phyloP scores from a whole-genome alignment of 2,329 filamentous ascomycete genomes.

The Apiospora pterosperma region DNA sequence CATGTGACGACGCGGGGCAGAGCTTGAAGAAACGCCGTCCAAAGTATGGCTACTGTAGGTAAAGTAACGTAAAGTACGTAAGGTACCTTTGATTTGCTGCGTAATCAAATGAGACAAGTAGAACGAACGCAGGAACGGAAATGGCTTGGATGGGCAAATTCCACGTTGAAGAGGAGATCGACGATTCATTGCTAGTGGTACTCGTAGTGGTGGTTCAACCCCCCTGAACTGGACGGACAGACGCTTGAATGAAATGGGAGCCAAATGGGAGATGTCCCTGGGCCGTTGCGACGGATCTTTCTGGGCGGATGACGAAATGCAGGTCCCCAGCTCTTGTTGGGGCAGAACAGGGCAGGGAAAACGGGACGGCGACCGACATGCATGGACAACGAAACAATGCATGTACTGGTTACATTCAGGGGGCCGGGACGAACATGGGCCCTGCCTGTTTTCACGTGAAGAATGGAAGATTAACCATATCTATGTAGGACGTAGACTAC shows the following conservation, averaged over 20 bases:
- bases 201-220: too few species aligned
- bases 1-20: conserved; percentile 1
- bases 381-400: neutral
- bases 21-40: conserved; percentile 1
- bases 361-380: neutral
- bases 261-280: neutral
- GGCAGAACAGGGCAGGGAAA: neutral
- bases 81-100: neutral
- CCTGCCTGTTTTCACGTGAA: conserved; percentile 1
- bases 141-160: neutral
- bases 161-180: neutral
- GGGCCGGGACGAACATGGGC: neutral
- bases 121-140: too few species aligned
- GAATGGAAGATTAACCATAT: too few species aligned
- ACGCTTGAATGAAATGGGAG: neutral
- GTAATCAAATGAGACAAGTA: neutral
- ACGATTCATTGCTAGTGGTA: neutral
- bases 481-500: too few species aligned
- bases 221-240: neutral
- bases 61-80: neutral
- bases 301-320: conserved; percentile 3
- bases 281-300: neutral
- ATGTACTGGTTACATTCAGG: neutral
- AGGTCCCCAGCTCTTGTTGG: neutral
- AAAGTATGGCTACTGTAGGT: neutral